Evolutionary conservation across 2,329 filamentous ascomycete genomes (phyloP).

Genomic region (Neoascochyta sp.): DNA sequence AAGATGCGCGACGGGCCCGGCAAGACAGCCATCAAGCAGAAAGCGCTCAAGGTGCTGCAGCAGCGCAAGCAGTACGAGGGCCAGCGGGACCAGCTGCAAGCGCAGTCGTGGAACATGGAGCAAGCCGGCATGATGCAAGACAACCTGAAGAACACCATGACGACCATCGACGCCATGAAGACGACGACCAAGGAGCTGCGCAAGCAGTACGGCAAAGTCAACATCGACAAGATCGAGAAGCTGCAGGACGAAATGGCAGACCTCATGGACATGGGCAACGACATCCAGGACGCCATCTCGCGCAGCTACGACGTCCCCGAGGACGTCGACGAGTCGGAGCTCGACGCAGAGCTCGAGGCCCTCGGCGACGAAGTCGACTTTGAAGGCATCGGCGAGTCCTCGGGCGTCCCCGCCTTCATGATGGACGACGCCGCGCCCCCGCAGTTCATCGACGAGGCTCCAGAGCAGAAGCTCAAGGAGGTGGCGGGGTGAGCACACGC

Average conservation of each 20-base stretch:
- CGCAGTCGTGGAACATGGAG: conserved; percentile 99
- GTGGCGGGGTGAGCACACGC: conserved; percentile 63
- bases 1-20: conserved; percentile 96
- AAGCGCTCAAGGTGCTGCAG: conserved; percentile 90
- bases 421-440: conserved; percentile 78
- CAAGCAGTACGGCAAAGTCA: conserved; percentile 94
- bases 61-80: conserved; percentile 91
- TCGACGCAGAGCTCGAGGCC: conserved; percentile 94
- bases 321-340: conserved; percentile 92
- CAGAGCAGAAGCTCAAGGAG: conserved; percentile 76
- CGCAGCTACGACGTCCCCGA: conserved; percentile 92
- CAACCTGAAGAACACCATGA: conserved; percentile 98
- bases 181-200: conserved; percentile 88
- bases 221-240: conserved; percentile 94
- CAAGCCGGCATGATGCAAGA: conserved; percentile 98
- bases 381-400: conserved; percentile 61
- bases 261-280: conserved; percentile 93
- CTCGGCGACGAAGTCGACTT: conserved; percentile 91
- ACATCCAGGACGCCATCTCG: conserved; percentile 93
- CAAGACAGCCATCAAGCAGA: conserved; percentile 87
- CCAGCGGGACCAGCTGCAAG: conserved; percentile 88
- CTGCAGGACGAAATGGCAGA: conserved; percentile 99
- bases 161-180: conserved; percentile 96
- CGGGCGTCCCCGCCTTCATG: conserved; percentile 75
- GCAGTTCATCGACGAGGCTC: conserved; percentile 90